Conservation (phyloP, 208 protist species). For the Trypanosoma congolense region DNA sequence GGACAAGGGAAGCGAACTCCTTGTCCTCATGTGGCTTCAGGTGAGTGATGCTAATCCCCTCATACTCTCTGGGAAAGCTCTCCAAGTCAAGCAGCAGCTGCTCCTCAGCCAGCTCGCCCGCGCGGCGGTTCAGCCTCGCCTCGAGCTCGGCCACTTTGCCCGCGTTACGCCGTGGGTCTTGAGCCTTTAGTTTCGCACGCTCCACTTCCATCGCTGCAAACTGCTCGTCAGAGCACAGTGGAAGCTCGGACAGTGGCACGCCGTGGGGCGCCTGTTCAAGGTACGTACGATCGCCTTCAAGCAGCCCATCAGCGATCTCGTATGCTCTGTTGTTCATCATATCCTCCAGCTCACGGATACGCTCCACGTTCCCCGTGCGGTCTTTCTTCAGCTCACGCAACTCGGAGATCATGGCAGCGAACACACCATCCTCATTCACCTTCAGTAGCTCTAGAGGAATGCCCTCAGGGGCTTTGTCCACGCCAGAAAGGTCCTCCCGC, state of each 20-base stretch:
- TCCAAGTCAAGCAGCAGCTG: slow-evolving; percentile 38
- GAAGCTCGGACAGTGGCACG: slow-evolving; percentile 33
- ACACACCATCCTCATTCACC: slow-evolving; percentile 54
- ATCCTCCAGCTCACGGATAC: slow-evolving; percentile 41
- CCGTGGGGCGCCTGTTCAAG: slow-evolving; percentile 36
- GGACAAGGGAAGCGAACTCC: slow-evolving; percentile 28
- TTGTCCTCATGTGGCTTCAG: slow-evolving; percentile 27
- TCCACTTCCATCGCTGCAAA: slow-evolving; percentile 48
- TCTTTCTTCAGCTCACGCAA: slow-evolving; percentile 71
- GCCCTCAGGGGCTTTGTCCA: slow-evolving; percentile 55
- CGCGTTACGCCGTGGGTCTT: slow-evolving; percentile 34
- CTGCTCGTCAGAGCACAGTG: slow-evolving; percentile 34
- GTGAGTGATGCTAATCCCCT: slow-evolving; percentile 37
- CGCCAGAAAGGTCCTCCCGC: slow-evolving; percentile 34
- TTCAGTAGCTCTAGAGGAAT: slow-evolving; percentile 46
- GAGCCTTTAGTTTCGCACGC: slow-evolving; percentile 40
- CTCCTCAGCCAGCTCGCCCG: slow-evolving; percentile 45
- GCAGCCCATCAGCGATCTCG: slow-evolving; percentile 49
- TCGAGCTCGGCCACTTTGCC: slow-evolving; percentile 36
- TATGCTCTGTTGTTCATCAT: slow-evolving; percentile 74
- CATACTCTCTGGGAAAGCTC: slow-evolving; percentile 39
- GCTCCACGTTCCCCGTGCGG: slow-evolving; percentile 13
- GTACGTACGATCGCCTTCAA: slow-evolving; percentile 66
- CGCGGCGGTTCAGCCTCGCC: slow-evolving; percentile 53
- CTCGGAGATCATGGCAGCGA: slow-evolving; percentile 53